Conservation (phyloP, 441 rosid species). For the Gossypium gossypioides region DNA sequence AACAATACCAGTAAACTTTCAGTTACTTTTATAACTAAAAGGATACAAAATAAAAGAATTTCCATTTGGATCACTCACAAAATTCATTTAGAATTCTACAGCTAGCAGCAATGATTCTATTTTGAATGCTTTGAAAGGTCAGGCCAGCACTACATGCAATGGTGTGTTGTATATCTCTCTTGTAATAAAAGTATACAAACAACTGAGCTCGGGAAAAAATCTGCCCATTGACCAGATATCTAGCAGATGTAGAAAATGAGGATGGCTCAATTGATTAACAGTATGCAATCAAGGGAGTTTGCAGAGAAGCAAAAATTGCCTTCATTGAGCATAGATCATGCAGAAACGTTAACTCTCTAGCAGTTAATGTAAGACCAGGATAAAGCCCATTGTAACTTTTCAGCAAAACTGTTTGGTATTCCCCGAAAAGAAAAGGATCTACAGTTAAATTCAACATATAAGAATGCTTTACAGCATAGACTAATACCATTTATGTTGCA, state of each 20-base stretch:
- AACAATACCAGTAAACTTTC: background rate
- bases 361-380: background rate
- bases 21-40: background rate
- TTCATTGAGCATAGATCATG: background rate
- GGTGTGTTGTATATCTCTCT: background rate
- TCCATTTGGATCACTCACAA: background rate
- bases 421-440: background rate
- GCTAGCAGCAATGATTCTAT: background rate
- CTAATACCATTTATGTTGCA: background rate
- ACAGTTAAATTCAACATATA: background rate
- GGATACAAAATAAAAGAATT: background rate
- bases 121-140: background rate
- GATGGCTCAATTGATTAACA: background rate
- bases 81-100: background rate
- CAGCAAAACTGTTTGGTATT: background rate
- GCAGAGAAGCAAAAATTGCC: slow-evolving; percentile 4
- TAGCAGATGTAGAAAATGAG: background rate
- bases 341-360: background rate
- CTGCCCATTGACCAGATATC: background rate
- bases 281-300: background rate
- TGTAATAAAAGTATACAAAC: background rate
- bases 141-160: background rate
- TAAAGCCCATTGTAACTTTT: background rate
- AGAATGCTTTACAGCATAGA: background rate
- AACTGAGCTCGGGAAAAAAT: background rate